These are phyloP conservation scores for Pseudogymnoascus sp. DNA, from an alignment of 2,329 filamentous ascomycete genomes.

Conservation along the genomic window DNA sequence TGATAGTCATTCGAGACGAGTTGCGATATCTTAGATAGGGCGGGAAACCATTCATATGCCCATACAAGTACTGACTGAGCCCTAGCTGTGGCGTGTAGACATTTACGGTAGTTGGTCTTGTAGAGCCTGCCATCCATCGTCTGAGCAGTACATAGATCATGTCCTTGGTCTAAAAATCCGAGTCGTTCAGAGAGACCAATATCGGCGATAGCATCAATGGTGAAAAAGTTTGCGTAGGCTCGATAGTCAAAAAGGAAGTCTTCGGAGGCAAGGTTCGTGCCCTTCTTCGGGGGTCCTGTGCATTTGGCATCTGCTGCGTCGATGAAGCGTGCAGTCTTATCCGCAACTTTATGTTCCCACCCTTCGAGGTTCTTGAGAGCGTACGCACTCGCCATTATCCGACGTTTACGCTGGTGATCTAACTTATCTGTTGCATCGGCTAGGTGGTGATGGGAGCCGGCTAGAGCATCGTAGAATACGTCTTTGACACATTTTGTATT, in stretches of 20 bases:
- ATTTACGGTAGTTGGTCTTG: slow-evolving; percentile 41
- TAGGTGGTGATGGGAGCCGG: slow-evolving; percentile 44
- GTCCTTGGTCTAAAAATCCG: slow-evolving; percentile 43
- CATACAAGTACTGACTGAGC: slow-evolving; percentile 45
- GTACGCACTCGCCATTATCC: slow-evolving; percentile 43
- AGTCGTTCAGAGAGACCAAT: slow-evolving; percentile 47
- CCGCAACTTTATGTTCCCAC: slow-evolving; percentile 48
- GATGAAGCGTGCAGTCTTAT: slow-evolving; percentile 41
- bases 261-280: slow-evolving; percentile 22
- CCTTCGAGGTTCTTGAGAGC: slow-evolving; percentile 46
- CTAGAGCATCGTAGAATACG: slow-evolving; percentile 36
- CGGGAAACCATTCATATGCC: slow-evolving; percentile 44
- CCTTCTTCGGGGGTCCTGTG: slow-evolving; percentile 28
- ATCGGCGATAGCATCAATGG: slow-evolving; percentile 48
- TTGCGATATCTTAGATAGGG: slow-evolving; percentile 40
- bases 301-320: slow-evolving; percentile 37
- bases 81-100: slow-evolving; percentile 42
- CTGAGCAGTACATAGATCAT: slow-evolving; percentile 38
- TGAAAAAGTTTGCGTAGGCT: slow-evolving; percentile 48
- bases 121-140: slow-evolving; percentile 39
- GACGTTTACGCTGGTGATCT: slow-evolving; percentile 45
- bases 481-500: slow-evolving; percentile 45
- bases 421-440: slow-evolving; percentile 45
- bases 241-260: slow-evolving; percentile 44
- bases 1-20: slow-evolving; percentile 37